Conservation (phyloP, 441 rosid genomes). For the Gossypium lobatum region DNA sequence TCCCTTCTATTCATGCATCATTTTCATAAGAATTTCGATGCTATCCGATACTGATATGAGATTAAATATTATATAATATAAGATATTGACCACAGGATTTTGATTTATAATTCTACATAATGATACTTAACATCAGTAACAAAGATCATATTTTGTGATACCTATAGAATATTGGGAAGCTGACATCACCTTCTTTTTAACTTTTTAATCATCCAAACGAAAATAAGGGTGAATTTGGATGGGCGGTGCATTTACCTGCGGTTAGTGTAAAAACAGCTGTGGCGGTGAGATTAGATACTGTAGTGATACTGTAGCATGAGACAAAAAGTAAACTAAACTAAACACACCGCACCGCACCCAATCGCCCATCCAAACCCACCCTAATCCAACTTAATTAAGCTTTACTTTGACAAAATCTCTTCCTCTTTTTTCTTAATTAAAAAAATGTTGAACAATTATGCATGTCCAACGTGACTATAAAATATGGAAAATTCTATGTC, state of each 20-base stretch:
- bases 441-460: not conserved
- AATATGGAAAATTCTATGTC: too few species aligned
- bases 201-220: not conserved
- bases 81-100: not conserved
- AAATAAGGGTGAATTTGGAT: too few species aligned
- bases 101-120: not conserved
- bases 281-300: too few species aligned
- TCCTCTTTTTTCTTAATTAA: not conserved
- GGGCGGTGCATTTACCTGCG: too few species aligned
- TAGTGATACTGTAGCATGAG: too few species aligned
- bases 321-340: too few species aligned
- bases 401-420: not conserved
- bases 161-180: not conserved
- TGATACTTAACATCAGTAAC: not conserved
- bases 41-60: not conserved
- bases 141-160: not conserved
- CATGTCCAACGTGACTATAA: not conserved
- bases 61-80: not conserved
- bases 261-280: too few species aligned
- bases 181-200: not conserved
- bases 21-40: not conserved
- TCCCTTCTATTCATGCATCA: slow-evolving; percentile 6
- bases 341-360: too few species aligned
- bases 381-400: too few species aligned
- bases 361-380: too few species aligned